Conservation (phyloP, 2,329 filamentous ascomycete species). For the Pleomassaria siparia region DNA sequence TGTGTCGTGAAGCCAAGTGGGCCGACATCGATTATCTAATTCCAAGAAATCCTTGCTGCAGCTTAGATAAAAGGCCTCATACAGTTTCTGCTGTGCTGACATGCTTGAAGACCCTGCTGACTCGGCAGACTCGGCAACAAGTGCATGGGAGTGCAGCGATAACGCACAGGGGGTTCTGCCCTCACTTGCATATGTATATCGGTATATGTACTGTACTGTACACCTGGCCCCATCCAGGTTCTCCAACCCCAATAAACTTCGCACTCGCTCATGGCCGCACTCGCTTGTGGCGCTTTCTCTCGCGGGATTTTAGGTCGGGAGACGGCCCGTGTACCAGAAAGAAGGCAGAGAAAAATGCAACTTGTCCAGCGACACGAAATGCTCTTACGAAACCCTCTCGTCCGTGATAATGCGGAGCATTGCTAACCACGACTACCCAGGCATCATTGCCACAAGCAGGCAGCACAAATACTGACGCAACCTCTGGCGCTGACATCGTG, state of each 20-base stretch:
- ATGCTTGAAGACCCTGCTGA: constrained; percentile 7
- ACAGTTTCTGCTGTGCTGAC: constrained; percentile 11
- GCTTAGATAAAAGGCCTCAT: constrained; percentile 12
- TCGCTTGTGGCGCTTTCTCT: no score
- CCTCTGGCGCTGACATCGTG: neutral
- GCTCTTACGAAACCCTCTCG: no score
- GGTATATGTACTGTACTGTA: no score
- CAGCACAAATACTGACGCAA: constrained; percentile 1
- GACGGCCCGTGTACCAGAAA: neutral
- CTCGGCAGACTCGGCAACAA: no score
- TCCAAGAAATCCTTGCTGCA: neutral
- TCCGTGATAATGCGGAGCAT: no score
- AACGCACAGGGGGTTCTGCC: neutral
- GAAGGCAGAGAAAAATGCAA: no score
- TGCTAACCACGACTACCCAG: no score
- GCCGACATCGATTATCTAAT: constrained; percentile 6
- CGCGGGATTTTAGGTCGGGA: no score
- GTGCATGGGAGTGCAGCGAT: neutral
- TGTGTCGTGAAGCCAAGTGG: neutral
- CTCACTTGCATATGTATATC: neutral
- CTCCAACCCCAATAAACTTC: neutral
- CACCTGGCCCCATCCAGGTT: no score
- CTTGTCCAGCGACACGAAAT: no score
- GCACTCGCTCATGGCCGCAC: neutral
- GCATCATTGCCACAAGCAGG: neutral